phyloP scores from a whole-genome alignment of 352 stramenopile genomes.

The Globisporangium yorkense region DNA sequence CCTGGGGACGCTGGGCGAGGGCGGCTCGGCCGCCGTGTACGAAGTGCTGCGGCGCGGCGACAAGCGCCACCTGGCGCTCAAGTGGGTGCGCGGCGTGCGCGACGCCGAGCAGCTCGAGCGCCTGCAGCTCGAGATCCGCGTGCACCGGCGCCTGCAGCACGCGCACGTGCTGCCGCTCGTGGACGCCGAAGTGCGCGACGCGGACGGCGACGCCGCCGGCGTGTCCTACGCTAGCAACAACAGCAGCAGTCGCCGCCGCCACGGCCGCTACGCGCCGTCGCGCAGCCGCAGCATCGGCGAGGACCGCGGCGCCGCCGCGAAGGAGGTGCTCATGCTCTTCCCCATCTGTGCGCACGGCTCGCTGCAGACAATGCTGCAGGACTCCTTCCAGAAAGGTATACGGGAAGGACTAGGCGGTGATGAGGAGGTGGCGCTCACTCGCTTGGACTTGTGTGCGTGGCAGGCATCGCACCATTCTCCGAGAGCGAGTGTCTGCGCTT shows the following conservation, averaged over 20 bases:
- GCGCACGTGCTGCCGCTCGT: conserved; percentile 47
- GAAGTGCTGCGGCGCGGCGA: conserved; percentile 30
- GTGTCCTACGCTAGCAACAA: neutral
- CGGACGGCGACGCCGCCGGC: neutral
- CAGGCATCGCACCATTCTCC: conserved; percentile 24
- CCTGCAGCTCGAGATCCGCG: conserved; percentile 61
- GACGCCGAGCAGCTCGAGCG: conserved; percentile 54
- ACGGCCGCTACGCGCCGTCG: no score
- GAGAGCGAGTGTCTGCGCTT: conserved; percentile 43
- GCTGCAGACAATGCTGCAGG: conserved; percentile 49
- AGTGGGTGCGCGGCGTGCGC: conserved; percentile 48
- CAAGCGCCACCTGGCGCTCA: conserved; percentile 42
- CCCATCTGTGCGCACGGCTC: conserved; percentile 44
- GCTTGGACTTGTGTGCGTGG: neutral
- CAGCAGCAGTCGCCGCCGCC: neutral
- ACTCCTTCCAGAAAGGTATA: conserved; percentile 24
- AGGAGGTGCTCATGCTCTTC: conserved; percentile 65
- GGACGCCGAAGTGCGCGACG: conserved; percentile 36
- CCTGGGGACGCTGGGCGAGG: conserved; percentile 46
- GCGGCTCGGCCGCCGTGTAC: conserved; percentile 70
- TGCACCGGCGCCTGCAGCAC: conserved; percentile 56
- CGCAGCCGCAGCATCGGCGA: neutral
- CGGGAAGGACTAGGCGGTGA: neutral
- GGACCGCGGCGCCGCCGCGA: conserved; percentile 11
- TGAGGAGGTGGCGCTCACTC: no score